These are phyloP conservation scores for Eutrema heterophyllum DNA, from an alignment of 345 rosid species.

Conservation along the genomic window DNA sequence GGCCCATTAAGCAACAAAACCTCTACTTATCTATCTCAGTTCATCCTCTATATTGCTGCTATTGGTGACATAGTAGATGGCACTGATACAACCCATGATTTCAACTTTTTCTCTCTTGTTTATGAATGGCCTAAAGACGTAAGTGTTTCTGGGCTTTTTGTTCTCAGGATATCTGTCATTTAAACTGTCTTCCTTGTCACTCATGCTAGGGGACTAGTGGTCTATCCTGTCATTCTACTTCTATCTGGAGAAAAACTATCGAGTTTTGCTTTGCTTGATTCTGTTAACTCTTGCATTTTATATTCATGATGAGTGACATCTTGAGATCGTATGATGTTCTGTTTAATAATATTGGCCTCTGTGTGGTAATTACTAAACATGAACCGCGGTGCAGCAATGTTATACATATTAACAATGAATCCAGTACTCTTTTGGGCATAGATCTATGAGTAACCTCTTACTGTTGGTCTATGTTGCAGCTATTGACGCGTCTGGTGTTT, in stretches of 20 bases:
- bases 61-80: constrained; percentile 99
- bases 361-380: not conserved
- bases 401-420: not conserved
- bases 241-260: not conserved
- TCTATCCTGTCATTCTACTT: not conserved
- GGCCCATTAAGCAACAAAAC: constrained; percentile 80
- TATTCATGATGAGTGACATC: not conserved
- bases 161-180: constrained; percentile 16
- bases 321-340: not conserved
- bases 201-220: constrained; percentile 1
- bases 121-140: constrained; percentile 99
- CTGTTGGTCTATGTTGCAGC: constrained; percentile 50
- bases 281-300: not conserved
- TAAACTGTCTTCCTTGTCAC: not conserved
- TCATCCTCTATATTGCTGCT: constrained; percentile 92
- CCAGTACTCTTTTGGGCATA: not conserved
- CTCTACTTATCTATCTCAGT: constrained; percentile 81
- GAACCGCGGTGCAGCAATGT: not conserved
- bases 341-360: not conserved
- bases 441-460: constrained; percentile 5
- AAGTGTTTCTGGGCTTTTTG: constrained; percentile 35
- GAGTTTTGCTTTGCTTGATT: not conserved
- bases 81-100: constrained; percentile 97
- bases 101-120: constrained; percentile 89
- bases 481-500: constrained; percentile 92